Conservation (phyloP, 2,329 filamentous ascomycete genomes). For the Calonectria pteridis region DNA sequence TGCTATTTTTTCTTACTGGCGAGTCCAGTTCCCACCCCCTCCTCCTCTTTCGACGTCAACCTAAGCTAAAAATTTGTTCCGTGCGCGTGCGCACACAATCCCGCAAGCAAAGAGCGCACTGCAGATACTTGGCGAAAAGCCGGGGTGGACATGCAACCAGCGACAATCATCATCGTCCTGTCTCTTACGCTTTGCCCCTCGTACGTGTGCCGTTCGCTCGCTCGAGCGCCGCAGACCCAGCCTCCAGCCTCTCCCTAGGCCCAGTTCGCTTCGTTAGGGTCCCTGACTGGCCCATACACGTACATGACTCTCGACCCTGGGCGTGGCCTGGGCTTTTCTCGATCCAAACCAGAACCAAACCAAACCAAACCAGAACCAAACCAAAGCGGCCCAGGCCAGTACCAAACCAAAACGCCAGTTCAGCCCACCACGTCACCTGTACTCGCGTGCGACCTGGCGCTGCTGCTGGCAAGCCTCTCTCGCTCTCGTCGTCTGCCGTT, state of each 20-base stretch:
- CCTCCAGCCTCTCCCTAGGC: slow-evolving; percentile 2
- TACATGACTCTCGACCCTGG: slow-evolving; percentile 7
- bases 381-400: not conserved
- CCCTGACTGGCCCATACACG: not conserved
- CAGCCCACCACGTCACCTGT: slow-evolving; percentile 10
- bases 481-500: slow-evolving; percentile 2
- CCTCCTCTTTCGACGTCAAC: not conserved
- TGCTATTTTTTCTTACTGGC: not conserved
- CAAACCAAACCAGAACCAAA: slow-evolving; percentile 3
- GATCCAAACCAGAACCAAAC: not conserved
- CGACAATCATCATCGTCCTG: slow-evolving; percentile 15
- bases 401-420: not conserved
- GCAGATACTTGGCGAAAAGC: not conserved
- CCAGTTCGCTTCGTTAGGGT: not conserved
- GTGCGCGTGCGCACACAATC: slow-evolving; percentile 18
- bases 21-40: not conserved
- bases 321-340: not conserved
- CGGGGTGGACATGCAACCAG: slow-evolving; percentile 13
- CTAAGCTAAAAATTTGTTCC: slow-evolving; percentile 24
- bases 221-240: not conserved
- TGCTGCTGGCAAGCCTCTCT: not conserved
- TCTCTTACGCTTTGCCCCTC: slow-evolving; percentile 11
- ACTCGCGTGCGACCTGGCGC: not conserved
- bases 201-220: not conserved
- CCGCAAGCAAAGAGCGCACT: slow-evolving; percentile 7